phyloP scores from a whole-genome alignment of 2,329 filamentous ascomycete genomes.

The Hypoxylon sp. region DNA sequence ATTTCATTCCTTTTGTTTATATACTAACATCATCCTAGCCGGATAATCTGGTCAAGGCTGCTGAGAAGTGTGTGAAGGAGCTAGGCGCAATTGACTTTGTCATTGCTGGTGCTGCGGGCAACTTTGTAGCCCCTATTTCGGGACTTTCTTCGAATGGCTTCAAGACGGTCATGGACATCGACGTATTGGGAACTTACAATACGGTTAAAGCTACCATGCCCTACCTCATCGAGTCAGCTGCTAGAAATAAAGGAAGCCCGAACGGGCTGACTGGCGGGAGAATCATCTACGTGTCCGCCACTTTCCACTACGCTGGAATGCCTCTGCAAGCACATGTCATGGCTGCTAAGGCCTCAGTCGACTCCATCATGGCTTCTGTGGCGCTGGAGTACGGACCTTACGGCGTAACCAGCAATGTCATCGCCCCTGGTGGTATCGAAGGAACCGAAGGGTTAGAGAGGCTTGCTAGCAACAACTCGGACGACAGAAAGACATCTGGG shows the following conservation, averaged over 20 bases:
- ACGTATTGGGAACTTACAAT: conserved; percentile 92
- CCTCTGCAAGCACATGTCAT: conserved; percentile 89
- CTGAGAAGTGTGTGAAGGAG: conserved; percentile 80
- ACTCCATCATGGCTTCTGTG: conserved; percentile 81
- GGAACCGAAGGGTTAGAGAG: conserved; percentile 84
- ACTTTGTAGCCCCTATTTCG: conserved; percentile 88
- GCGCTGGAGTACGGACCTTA: conserved; percentile 90
- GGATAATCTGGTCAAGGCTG: conserved; percentile 75
- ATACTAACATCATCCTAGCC: conserved; percentile 50
- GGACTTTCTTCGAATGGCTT: conserved; percentile 88
- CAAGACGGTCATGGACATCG: conserved; percentile 95
- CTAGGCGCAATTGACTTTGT: conserved; percentile 91
- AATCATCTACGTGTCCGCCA: conserved; percentile 89
- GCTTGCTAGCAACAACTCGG: conserved; percentile 55
- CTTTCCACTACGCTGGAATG: conserved; percentile 88
- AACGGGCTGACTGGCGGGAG: conserved; percentile 78
- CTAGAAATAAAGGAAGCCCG: conserved; percentile 65
- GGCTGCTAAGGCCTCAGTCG: conserved; percentile 90
- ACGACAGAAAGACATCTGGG: conserved; percentile 46
- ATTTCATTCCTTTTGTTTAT: no score
- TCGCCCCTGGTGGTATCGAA: conserved; percentile 85
- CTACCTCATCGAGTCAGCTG: conserved; percentile 78
- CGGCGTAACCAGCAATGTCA: conserved; percentile 86
- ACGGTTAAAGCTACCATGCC: conserved; percentile 92
- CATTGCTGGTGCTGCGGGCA: conserved; percentile 94